Evolutionary conservation across 495 filamentous ascomycete species (phyloP), one percentile per base, ranked within the genome.

Genomic region (Podospora didyma): DNA sequence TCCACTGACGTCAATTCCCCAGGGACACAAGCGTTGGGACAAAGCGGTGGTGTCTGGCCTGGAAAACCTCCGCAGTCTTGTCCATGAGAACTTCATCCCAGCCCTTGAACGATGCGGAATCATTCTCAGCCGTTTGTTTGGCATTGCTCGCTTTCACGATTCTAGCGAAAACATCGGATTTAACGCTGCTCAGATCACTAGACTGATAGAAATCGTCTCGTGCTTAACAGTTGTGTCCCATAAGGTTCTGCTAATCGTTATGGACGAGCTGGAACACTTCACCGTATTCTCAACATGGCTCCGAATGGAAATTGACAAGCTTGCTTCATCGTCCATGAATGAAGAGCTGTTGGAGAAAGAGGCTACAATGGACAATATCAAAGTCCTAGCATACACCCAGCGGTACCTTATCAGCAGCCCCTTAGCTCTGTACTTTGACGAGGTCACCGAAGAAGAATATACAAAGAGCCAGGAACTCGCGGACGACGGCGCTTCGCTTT

Each of bases 1-100:
- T n/a, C 34, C 49, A 9, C 52, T 58, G 10, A 53, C 20, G 44
- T n/a, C n/a, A n/a, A n/a, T 28, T 56, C 3, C 26, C 2, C 56
- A 96, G 90, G 91, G 92, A 3, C 89, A 96, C 63, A 97, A 96
- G 70, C 81, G 94, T 53, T 98, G 94, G 94, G 91, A 97, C 49
- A 92, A 94, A 65, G 86, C 89, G 17, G 85, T 94, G 19, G 77
- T 81, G 2, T 79, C 76, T 31, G 91, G 90, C 4, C 87, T 95
- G 23, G 83, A 89, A 51, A 88, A 81, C 52, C 81, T 98, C 10
- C 83, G 89, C 20, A 79, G 83, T 47, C 74, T 96, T 23, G 82
- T 88, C 0, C 92, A 96, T 64, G 86, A 96, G 64, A 89, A 89
- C 66, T 83, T 97, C 39, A 76, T 97, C 6, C 93, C 93, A 1